A percentile compares a stretch with the other conserved stretches of the same genome.
Evolutionary conservation across 805 yeast genomes (phyloP).

Genomic region (Lachancea cidri): DNA sequence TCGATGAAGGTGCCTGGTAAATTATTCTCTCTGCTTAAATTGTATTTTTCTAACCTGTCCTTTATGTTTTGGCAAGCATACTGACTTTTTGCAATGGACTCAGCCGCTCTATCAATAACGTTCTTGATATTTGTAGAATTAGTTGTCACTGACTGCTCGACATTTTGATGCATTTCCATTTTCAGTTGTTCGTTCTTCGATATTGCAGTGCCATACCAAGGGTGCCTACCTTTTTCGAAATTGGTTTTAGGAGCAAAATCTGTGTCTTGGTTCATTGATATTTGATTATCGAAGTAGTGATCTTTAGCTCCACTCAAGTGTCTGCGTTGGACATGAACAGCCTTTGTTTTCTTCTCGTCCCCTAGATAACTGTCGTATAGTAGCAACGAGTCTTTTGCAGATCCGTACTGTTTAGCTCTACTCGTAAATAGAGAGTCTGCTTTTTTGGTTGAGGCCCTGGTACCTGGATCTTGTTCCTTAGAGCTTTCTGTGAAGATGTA

Average conservation of each 20-base stretch:
- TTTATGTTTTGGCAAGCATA: slow-evolving; percentile 5
- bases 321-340: slow-evolving; percentile 3
- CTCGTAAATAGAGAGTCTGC: slow-evolving; percentile 4
- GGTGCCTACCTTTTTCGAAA: slow-evolving; percentile 4
- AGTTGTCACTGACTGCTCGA: slow-evolving; percentile 1
- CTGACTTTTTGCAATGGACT: slow-evolving; percentile 5
- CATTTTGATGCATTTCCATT: not conserved
- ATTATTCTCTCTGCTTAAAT: not conserved
- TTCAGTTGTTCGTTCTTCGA: not conserved
- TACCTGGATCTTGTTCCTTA: not conserved
- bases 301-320: slow-evolving; percentile 6
- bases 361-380: not conserved
- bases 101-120: slow-evolving; percentile 5
- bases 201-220: slow-evolving; percentile 3
- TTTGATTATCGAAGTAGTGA: not conserved
- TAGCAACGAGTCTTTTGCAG: slow-evolving; percentile 6
- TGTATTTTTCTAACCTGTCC: slow-evolving; percentile 4
- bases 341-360: not conserved
- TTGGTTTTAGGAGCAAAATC: not conserved
- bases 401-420: not conserved
- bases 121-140: slow-evolving; percentile 5
- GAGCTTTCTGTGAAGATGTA: not conserved
- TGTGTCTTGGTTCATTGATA: not conserved
- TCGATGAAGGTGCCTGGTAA: slow-evolving; percentile 3
- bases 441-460: slow-evolving; percentile 5